A percentile compares a stretch with the other conserved stretches of the same genome.
phyloP scores from a whole-genome alignment of 495 filamentous ascomycete species.

The Astrothelium subdiscretum region DNA sequence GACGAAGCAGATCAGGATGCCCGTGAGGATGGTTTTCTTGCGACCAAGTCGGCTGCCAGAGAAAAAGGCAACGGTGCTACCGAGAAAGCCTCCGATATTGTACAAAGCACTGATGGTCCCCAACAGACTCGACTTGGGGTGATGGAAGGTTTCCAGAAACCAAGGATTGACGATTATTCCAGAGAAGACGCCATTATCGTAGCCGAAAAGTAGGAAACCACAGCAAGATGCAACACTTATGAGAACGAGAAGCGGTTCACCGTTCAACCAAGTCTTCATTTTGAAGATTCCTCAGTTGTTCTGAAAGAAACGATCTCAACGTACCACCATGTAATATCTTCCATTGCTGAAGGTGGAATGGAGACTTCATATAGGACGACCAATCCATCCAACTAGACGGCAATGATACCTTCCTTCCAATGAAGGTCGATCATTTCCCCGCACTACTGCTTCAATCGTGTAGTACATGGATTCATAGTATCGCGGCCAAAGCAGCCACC shows the following conservation, averaged over 20 bases:
- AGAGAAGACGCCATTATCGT: constrained; percentile 22
- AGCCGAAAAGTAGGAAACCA: constrained; percentile 12
- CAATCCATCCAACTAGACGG: not conserved
- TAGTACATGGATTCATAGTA: not conserved
- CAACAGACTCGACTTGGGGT: constrained; percentile 27
- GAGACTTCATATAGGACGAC: not conserved
- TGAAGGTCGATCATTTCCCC: not conserved
- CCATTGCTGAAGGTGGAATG: too few relatives aligned
- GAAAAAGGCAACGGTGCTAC: constrained; percentile 46
- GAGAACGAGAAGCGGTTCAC: not conserved
- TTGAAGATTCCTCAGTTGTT: not conserved
- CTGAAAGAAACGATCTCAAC: too few relatives aligned
- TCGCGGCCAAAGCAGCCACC: not conserved
- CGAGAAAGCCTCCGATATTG: constrained; percentile 53
- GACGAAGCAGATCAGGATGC: constrained; percentile 16
- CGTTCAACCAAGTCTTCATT: not conserved
- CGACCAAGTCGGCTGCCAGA: constrained; percentile 48
- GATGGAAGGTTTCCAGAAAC: constrained; percentile 14
- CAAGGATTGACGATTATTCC: constrained; percentile 12
- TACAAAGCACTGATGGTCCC: constrained; percentile 55
- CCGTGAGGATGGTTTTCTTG: constrained; percentile 40
- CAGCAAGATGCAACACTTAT: not conserved
- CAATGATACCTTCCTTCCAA: not conserved
- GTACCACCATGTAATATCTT: too few relatives aligned
- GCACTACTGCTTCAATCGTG: not conserved